Evolutionary conservation across 2,329 filamentous ascomycete genomes (phyloP).

Genomic region (Apiospora sp.): DNA sequence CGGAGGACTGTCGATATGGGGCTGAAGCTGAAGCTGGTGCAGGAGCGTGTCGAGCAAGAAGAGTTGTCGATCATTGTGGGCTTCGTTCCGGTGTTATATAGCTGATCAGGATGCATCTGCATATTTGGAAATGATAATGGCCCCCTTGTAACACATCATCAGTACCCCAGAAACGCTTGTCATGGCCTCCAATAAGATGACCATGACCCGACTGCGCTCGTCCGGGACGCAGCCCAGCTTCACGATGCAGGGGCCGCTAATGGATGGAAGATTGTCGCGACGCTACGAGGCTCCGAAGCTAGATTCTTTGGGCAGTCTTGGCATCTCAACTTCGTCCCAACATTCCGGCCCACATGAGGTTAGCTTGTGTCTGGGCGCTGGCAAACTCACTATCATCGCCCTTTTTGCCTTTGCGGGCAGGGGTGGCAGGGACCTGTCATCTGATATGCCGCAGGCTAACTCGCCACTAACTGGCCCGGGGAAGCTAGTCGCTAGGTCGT

Average conservation of each 20-base stretch:
- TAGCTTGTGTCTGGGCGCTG: background rate
- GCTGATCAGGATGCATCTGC: background rate
- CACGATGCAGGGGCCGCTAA: conserved; percentile 18
- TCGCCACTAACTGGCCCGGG: background rate
- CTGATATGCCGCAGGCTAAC: background rate
- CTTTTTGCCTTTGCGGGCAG: background rate
- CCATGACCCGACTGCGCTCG: background rate
- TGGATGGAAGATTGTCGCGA: conserved; percentile 22
- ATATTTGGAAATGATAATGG: background rate
- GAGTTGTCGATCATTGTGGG: background rate
- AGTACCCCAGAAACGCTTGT: background rate
- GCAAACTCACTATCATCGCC: background rate
- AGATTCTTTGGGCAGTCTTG: conserved; percentile 18
- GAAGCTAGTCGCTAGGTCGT: background rate
- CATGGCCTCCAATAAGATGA: background rate
- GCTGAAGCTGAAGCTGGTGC: background rate
- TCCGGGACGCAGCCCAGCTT: background rate
- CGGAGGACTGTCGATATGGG: background rate
- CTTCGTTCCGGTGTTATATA: background rate
- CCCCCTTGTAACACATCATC: background rate
- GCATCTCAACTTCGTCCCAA: conserved; percentile 2
- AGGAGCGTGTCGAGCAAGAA: conserved; percentile 11
- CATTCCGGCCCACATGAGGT: conserved; percentile 16
- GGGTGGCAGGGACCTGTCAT: background rate
- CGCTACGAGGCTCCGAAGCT: conserved; percentile 1